Percentiles rank a stretch among this genome's conserved stretches.
These are phyloP conservation scores for Talaromyces pinophilus DNA, from an alignment of 2,329 filamentous ascomycete genomes.

Conservation along the genomic window DNA sequence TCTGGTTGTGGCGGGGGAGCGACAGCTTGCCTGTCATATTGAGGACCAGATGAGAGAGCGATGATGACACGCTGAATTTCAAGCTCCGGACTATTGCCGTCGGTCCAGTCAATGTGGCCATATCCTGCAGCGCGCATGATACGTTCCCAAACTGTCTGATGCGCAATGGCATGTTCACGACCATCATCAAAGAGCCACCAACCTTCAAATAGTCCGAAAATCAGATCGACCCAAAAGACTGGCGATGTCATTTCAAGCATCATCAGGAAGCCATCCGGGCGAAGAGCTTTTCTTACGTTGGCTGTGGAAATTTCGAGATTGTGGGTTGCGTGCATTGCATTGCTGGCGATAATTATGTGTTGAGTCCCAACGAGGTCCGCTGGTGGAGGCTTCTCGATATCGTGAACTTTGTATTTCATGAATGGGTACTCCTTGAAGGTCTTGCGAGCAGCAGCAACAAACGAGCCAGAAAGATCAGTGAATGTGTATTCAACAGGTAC, in stretches of 20 bases:
- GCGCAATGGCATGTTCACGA: constrained; percentile 29
- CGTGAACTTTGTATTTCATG: constrained; percentile 36
- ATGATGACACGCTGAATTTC: constrained; percentile 25
- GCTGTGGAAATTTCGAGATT: constrained; percentile 27
- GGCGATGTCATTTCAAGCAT: constrained; percentile 44
- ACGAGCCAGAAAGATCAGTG: constrained; percentile 41
- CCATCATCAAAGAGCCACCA: constrained; percentile 46
- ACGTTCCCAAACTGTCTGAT: constrained; percentile 27
- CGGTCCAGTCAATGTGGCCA: constrained; percentile 29
- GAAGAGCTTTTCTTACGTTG: constrained; percentile 34
- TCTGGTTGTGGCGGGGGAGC: constrained; percentile 8
- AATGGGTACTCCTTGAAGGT: constrained; percentile 33
- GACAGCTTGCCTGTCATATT: constrained; percentile 14
- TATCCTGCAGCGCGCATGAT: constrained; percentile 28
- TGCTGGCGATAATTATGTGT: constrained; percentile 39
- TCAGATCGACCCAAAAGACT: constrained; percentile 37
- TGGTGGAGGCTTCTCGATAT: constrained; percentile 36
- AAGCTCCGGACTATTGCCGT: constrained; percentile 26
- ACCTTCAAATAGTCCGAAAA: constrained; percentile 43
- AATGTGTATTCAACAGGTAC: constrained; percentile 43
- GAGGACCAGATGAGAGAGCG: constrained; percentile 27
- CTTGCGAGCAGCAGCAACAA: constrained; percentile 39
- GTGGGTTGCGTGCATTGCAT: constrained; percentile 40
- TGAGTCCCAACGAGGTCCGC: constrained; percentile 28
- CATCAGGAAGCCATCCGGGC: constrained; percentile 50